Evolutionary conservation across 805 yeast genomes (phyloP).

Genomic region (Metschnikowia aberdeeniae): DNA sequence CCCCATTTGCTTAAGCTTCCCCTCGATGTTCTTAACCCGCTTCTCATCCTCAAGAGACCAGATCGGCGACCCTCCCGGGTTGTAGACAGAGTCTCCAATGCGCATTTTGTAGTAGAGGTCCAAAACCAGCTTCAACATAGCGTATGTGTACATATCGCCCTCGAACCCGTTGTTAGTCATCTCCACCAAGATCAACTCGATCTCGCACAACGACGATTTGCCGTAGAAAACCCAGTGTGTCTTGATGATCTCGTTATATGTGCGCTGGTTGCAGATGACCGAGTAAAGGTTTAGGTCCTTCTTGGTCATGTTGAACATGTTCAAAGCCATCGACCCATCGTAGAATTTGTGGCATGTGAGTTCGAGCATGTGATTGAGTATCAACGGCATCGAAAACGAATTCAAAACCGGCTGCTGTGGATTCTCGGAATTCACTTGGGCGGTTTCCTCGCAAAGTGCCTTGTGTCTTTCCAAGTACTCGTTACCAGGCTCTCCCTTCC

Average conservation of each 20-base stretch:
- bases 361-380: conserved; percentile 31
- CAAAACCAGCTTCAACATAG: conserved; percentile 32
- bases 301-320: conserved; percentile 34
- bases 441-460: conserved; percentile 17
- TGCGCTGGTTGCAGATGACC: conserved; percentile 36
- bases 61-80: conserved; percentile 25
- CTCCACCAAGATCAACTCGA: conserved; percentile 33
- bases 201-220: conserved; percentile 29
- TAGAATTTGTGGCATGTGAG: conserved; percentile 22
- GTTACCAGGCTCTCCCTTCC: conserved; percentile 11
- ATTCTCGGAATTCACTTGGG: conserved; percentile 9
- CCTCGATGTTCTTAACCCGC: conserved; percentile 24
- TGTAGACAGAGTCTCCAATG: conserved; percentile 25
- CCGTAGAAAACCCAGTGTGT: conserved; percentile 38
- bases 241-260: conserved; percentile 37
- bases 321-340: conserved; percentile 35
- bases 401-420: conserved; percentile 29
- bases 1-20: conserved; percentile 14
- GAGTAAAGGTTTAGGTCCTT: conserved; percentile 31
- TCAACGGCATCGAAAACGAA: conserved; percentile 31
- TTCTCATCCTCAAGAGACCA: conserved; percentile 38
- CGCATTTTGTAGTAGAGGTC: conserved; percentile 32
- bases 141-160: conserved; percentile 35
- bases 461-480: conserved; percentile 19
- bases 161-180: conserved; percentile 40